Evolutionary conservation across 805 yeast genomes (phyloP).

Genomic region (Cyberlindnera samutprakarnensis): DNA sequence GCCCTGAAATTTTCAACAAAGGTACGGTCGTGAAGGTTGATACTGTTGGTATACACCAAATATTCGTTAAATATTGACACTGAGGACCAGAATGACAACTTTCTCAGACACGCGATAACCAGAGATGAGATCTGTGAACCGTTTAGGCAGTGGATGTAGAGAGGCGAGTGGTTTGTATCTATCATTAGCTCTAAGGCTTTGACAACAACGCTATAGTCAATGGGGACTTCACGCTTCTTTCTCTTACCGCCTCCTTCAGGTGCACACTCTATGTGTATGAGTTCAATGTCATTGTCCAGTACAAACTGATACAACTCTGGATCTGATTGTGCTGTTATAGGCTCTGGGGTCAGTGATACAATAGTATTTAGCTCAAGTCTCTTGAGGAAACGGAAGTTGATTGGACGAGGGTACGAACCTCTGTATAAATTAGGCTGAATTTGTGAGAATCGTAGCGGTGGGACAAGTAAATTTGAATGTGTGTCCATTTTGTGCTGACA

Average conservation of each 20-base stretch:
- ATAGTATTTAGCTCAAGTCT: conserved; percentile 63
- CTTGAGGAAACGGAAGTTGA: conserved; percentile 60
- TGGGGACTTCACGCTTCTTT: conserved; percentile 77
- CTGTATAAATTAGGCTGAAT: conserved; percentile 67
- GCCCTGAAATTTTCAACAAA: conserved; percentile 79
- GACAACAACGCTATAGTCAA: conserved; percentile 56
- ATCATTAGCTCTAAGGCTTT: conserved; percentile 55
- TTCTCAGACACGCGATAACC: conserved; percentile 79
- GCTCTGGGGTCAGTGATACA: conserved; percentile 72
- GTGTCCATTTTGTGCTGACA: too few relatives aligned
- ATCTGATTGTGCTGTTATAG: conserved; percentile 50
- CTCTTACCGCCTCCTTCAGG: conserved; percentile 50
- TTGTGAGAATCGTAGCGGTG: conserved; percentile 74
- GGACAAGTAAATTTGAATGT: conserved; percentile 31
- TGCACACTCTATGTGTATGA: conserved; percentile 62
- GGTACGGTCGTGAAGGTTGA: conserved; percentile 73
- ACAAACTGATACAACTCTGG: conserved; percentile 46
- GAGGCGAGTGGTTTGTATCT: conserved; percentile 54
- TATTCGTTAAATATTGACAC: conserved; percentile 85
- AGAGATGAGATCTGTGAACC: conserved; percentile 86
- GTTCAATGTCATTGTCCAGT: conserved; percentile 39
- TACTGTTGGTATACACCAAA: conserved; percentile 63
- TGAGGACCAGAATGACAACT: conserved; percentile 80
- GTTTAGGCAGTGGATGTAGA: conserved; percentile 79
- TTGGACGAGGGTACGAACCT: conserved; percentile 81